Conservation (phyloP, 495 filamentous ascomycete species). For the Penicillium angulare region DNA sequence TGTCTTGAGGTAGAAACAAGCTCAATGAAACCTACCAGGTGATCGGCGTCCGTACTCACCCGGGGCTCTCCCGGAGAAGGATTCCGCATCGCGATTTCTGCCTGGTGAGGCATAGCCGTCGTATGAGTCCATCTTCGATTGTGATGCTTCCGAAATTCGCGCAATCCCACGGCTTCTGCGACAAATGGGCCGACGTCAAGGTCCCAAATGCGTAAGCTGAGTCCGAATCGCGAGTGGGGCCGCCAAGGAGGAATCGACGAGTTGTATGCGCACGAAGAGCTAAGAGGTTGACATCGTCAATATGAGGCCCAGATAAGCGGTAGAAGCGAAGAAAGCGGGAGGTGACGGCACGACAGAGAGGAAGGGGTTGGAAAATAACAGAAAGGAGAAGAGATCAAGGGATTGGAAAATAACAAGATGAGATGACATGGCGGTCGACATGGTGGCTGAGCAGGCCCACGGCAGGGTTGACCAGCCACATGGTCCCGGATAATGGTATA, state of each 20-base stretch:
- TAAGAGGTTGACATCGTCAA: slow-evolving; percentile 42
- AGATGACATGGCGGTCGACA: slow-evolving; percentile 4
- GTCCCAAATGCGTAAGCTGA: not conserved
- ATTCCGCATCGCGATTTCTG: slow-evolving; percentile 39
- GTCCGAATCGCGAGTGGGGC: not conserved
- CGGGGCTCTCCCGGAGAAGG: slow-evolving; percentile 27
- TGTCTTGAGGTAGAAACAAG: not conserved
- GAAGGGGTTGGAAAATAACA: slow-evolving; percentile 17
- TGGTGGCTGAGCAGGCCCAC: not conserved
- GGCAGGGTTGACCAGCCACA: slow-evolving; percentile 3
- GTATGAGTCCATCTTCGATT: slow-evolving; percentile 41
- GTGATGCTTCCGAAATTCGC: not conserved
- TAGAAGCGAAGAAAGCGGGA: slow-evolving; percentile 20
- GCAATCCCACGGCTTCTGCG: slow-evolving; percentile 7
- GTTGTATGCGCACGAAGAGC: slow-evolving; percentile 23
- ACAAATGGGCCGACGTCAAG: not conserved
- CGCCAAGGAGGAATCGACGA: slow-evolving; percentile 2
- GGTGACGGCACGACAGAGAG: slow-evolving; percentile 16
- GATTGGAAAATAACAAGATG: slow-evolving; percentile 14
- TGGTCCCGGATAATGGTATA: slow-evolving; percentile 8
- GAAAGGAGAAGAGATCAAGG: slow-evolving; percentile 18
- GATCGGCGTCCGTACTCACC: slow-evolving; percentile 52
- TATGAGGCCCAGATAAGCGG: slow-evolving; percentile 32
- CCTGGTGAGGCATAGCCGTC: slow-evolving; percentile 41
- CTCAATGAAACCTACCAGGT: slow-evolving; percentile 40